Conservation (phyloP, 768 basidiomycete species). For the Kwoniella pini region DNA sequence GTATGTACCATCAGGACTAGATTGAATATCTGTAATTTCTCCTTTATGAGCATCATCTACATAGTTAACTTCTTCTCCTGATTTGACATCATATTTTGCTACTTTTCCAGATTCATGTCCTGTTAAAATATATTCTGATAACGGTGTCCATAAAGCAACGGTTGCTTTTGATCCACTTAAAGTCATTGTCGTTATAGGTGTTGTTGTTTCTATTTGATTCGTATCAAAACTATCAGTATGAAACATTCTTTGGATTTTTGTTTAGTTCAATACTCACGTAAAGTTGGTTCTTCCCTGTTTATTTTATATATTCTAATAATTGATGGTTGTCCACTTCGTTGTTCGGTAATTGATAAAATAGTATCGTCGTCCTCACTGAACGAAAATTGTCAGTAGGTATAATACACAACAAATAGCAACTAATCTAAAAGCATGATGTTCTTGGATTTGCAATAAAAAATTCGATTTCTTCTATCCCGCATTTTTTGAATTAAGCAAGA, state of each 20-base stretch:
- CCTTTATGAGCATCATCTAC: conserved; percentile 80
- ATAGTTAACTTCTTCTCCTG: conserved; percentile 75
- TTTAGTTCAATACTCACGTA: too few species aligned
- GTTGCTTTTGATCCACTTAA: conserved; percentile 95
- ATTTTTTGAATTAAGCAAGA: too few species aligned
- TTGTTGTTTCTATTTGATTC: conserved; percentile 65
- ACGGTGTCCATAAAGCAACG: conserved; percentile 84
- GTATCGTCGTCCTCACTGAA: conserved; percentile 57
- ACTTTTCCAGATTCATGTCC: conserved; percentile 97
- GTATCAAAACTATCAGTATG: not conserved
- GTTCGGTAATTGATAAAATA: conserved; percentile 92
- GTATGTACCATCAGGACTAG: conserved; percentile 85
- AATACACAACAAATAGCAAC: too few species aligned
- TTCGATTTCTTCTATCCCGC: too few species aligned
- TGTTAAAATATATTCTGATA: conserved; percentile 76
- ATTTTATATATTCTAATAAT: conserved; percentile 86
- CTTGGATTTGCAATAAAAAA: too few species aligned
- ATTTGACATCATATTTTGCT: conserved; percentile 82
- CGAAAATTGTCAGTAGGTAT: not conserved
- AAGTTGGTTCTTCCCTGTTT: conserved; percentile 76
- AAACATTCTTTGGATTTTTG: too few species aligned
- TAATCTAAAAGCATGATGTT: too few species aligned
- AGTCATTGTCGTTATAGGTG: conserved; percentile 76
- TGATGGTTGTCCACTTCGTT: conserved; percentile 89
- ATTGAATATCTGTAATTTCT: conserved; percentile 81